Conservation (phyloP, 257 asterid genomes). For the Plantago ovata region DNA sequence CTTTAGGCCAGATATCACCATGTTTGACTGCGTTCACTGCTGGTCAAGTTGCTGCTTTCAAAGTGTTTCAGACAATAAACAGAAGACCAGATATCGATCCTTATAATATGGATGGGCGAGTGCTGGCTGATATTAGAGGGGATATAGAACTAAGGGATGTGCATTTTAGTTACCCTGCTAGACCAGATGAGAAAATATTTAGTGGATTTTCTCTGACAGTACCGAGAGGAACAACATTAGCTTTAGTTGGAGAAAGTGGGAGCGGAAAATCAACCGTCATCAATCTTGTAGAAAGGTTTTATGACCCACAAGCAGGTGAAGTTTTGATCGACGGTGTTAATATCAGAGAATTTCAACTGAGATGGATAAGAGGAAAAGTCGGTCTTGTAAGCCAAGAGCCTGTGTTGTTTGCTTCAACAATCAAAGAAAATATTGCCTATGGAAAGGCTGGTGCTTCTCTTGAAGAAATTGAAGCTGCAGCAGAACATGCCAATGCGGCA, state of each 20-base stretch:
- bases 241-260: constrained; percentile 58
- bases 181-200: constrained; percentile 37
- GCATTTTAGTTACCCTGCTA: constrained; percentile 46
- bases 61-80: constrained; percentile 32
- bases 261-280: constrained; percentile 55
- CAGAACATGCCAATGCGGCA: constrained; percentile 37
- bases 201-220: constrained; percentile 31
- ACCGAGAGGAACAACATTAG: constrained; percentile 38
- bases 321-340: constrained; percentile 44
- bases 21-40: constrained; percentile 46
- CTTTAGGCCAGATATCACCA: constrained; percentile 48
- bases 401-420: constrained; percentile 35
- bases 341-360: constrained; percentile 41
- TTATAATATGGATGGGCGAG: constrained; percentile 27
- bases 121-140: constrained; percentile 32
- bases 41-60: constrained; percentile 48
- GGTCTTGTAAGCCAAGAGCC: constrained; percentile 64
- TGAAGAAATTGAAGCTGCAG: constrained; percentile 38
- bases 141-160: constrained; percentile 43
- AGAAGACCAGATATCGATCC: constrained; percentile 49
- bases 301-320: constrained; percentile 55
- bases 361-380: constrained; percentile 52
- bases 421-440: constrained; percentile 40
- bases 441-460: constrained; percentile 36
- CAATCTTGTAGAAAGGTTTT: constrained; percentile 46